Percentiles rank a stretch among this genome's conserved stretches.
phyloP scores from a whole-genome alignment of 2,329 filamentous ascomycete species.

The Sporothrix brasiliensis region DNA sequence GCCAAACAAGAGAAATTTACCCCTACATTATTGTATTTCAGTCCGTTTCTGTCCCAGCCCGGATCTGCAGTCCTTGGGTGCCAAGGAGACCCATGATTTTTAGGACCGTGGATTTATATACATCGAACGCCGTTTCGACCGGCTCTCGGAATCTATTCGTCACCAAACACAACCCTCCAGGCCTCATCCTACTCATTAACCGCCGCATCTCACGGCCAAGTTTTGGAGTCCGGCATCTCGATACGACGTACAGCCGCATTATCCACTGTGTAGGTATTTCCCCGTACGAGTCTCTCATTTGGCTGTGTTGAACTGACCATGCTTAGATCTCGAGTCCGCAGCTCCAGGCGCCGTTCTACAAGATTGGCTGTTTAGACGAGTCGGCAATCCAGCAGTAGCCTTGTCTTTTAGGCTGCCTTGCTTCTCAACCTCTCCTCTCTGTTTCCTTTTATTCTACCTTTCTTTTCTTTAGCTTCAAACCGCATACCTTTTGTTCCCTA shows the following conservation, averaged over 20 bases:
- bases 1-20: constrained; percentile 7
- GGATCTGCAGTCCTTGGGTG: background rate
- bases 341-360: background rate
- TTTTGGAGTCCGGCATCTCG: background rate
- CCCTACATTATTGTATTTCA: background rate
- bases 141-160: background rate
- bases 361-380: background rate
- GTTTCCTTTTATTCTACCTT: no score
- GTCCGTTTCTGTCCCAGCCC: background rate
- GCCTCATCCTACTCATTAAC: background rate
- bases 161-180: background rate
- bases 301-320: background rate
- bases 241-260: background rate
- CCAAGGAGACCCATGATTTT: background rate
- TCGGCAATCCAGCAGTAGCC: constrained; percentile 8
- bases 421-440: background rate
- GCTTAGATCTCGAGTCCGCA: background rate
- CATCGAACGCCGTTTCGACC: background rate
- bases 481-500: background rate
- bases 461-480: no score
- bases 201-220: no score
- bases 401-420: background rate
- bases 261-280: background rate
- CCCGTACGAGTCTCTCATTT: background rate
- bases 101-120: background rate